Percentiles rank a stretch among this genome's conserved stretches.
Evolutionary conservation across 108 stramenopile genomes (phyloP).

Genomic region (Skeletonema costatum): DNA sequence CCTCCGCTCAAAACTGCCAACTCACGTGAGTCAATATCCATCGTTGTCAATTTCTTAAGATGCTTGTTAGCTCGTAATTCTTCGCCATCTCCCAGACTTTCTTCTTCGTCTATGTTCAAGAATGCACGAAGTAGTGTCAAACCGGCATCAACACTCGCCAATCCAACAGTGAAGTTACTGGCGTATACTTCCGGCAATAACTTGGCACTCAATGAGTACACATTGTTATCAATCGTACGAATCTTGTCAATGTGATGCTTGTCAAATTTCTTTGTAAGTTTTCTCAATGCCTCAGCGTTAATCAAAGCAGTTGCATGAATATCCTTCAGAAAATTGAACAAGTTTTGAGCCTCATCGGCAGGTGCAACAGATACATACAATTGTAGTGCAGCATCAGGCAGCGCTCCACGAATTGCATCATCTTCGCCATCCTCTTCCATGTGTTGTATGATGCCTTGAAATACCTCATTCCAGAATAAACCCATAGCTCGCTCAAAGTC

Average conservation of each 20-base stretch:
- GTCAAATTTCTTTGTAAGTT: conserved; percentile 51
- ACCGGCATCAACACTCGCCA: conserved; percentile 43
- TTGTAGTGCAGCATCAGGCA: conserved; percentile 64
- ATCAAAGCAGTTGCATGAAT: conserved; percentile 51
- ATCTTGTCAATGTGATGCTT: conserved; percentile 15
- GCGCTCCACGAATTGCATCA: conserved; percentile 54
- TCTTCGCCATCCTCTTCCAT: background rate
- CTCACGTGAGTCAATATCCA: conserved; percentile 14
- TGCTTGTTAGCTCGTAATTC: background rate
- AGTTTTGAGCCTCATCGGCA: conserved; percentile 43
- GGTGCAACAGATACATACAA: conserved; percentile 36
- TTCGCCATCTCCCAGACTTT: conserved; percentile 7
- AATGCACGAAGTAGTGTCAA: conserved; percentile 35
- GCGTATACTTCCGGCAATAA: conserved; percentile 46
- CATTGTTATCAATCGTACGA: background rate
- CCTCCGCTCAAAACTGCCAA: conserved; percentile 28
- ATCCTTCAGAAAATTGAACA: conserved; percentile 52
- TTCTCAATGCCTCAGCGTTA: conserved; percentile 52
- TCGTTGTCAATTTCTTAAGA: conserved; percentile 11
- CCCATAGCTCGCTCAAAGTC: conserved; percentile 59
- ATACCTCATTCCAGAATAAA: conserved; percentile 56
- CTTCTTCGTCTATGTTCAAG: conserved; percentile 41
- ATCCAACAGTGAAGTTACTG: conserved; percentile 40
- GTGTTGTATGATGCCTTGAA: conserved; percentile 23
- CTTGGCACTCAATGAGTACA: conserved; percentile 16